Conservation (phyloP, 148 eudicot species). For the Polygonum maritimum region DNA sequence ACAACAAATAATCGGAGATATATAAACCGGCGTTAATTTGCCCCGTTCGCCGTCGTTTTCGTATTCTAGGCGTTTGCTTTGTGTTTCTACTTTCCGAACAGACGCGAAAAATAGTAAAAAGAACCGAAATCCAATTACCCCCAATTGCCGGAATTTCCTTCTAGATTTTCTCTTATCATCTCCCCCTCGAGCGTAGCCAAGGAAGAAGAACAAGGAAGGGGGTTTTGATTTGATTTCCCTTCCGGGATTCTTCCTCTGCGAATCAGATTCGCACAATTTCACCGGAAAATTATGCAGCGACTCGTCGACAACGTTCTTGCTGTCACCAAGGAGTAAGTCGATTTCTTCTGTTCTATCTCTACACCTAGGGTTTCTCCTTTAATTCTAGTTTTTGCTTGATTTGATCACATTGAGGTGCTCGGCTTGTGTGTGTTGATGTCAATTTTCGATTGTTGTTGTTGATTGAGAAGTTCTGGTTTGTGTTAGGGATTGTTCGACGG, state of each 20-base stretch:
- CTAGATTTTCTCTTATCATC: slow-evolving; percentile 2
- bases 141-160: slow-evolving; percentile 8
- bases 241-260: neutral
- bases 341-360: neutral
- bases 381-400: neutral
- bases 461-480: neutral
- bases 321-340: slow-evolving; percentile 55
- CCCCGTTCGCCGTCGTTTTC: neutral
- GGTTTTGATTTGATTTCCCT: slow-evolving; percentile 1
- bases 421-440: neutral
- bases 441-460: neutral
- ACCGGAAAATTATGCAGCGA: slow-evolving; percentile 35
- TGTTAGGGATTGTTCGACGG: neutral
- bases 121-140: neutral
- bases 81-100: neutral
- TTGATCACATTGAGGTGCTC: neutral
- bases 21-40: neutral
- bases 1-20: neutral
- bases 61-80: neutral
- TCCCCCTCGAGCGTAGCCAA: neutral
- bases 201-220: slow-evolving; percentile 8
- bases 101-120: neutral
- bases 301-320: slow-evolving; percentile 60
- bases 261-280: neutral
- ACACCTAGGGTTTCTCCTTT: neutral